These are phyloP conservation scores for Rhododendron ovatum DNA, from an alignment of 148 eudicot species.

Conservation along the genomic window DNA sequence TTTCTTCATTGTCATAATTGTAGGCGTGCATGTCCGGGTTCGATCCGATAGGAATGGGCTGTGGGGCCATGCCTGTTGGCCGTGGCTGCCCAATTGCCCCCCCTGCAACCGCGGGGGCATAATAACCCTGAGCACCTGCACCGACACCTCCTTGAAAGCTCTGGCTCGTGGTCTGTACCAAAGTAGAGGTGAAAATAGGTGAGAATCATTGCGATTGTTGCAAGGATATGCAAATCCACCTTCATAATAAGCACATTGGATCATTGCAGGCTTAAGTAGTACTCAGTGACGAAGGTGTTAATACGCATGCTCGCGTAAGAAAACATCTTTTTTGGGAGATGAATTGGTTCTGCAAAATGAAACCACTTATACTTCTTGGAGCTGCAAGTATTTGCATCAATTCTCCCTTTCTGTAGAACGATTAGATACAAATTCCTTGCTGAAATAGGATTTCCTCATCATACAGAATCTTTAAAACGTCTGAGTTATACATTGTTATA, in stretches of 20 bases:
- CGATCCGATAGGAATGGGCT: slow-evolving; percentile 50
- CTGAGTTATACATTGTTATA: background rate
- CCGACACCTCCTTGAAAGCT: slow-evolving; percentile 50
- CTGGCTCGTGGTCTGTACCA: slow-evolving; percentile 39
- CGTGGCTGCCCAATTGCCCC: slow-evolving; percentile 68
- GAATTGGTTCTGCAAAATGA: background rate
- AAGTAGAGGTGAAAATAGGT: background rate
- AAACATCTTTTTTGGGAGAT: background rate
- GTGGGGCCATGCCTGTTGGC: slow-evolving; percentile 65
- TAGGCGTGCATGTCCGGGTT: no score
- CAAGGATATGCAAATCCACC: background rate
- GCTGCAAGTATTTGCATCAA: background rate
- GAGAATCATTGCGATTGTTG: background rate
- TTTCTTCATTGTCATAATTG: no score
- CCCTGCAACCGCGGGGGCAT: slow-evolving; percentile 81
- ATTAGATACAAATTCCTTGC: background rate
- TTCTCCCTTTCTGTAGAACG: background rate
- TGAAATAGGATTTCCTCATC: background rate
- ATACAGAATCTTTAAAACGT: background rate
- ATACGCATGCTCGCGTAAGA: background rate
- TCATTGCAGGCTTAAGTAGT: background rate
- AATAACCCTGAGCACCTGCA: slow-evolving; percentile 54
- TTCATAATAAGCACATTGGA: background rate
- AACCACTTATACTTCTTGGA: background rate
- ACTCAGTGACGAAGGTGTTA: background rate